Evolutionary conservation across 2,329 filamentous ascomycete genomes (phyloP).

Genomic region (Stagonosporopsis chrysanthemi): DNA sequence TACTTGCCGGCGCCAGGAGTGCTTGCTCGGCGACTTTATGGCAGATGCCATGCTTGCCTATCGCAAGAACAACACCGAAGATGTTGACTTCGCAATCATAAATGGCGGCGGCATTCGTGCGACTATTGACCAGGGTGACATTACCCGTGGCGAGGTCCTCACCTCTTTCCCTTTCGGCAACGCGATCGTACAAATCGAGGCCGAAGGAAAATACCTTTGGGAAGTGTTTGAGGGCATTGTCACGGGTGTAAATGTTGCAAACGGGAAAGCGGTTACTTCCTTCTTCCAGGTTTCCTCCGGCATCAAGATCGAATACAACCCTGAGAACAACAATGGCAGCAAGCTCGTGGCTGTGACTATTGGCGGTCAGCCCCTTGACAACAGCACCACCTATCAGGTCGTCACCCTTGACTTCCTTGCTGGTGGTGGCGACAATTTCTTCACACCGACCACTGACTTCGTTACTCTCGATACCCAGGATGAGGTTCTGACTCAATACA

Average conservation of each 20-base stretch:
- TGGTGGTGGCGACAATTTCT: constrained; percentile 67
- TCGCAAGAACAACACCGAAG: constrained; percentile 57
- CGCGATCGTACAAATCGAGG: constrained; percentile 65
- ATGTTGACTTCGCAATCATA: constrained; percentile 66
- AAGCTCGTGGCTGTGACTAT: constrained; percentile 64
- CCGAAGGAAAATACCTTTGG: constrained; percentile 64
- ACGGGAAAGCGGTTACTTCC: constrained; percentile 61
- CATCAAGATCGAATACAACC: constrained; percentile 66
- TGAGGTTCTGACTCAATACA: constrained; percentile 62
- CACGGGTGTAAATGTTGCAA: constrained; percentile 62
- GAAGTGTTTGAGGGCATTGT: constrained; percentile 67
- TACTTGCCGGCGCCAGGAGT: constrained; percentile 66
- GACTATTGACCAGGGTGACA: constrained; percentile 66
- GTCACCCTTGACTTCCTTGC: constrained; percentile 71
- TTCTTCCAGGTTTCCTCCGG: constrained; percentile 67
- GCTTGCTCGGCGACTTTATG: constrained; percentile 54
- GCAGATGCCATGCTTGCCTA: constrained; percentile 68
- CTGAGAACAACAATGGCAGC: constrained; percentile 57
- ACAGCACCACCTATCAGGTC: constrained; percentile 60
- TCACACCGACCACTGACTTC: constrained; percentile 53
- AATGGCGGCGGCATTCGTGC: constrained; percentile 71
- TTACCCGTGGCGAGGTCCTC: constrained; percentile 69
- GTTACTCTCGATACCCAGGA: constrained; percentile 62
- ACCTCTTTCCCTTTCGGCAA: constrained; percentile 73
- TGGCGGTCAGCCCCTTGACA: constrained; percentile 57